These are phyloP conservation scores for Primulina tabacum DNA, from an alignment of 257 asterid species.

Conservation along the genomic window DNA sequence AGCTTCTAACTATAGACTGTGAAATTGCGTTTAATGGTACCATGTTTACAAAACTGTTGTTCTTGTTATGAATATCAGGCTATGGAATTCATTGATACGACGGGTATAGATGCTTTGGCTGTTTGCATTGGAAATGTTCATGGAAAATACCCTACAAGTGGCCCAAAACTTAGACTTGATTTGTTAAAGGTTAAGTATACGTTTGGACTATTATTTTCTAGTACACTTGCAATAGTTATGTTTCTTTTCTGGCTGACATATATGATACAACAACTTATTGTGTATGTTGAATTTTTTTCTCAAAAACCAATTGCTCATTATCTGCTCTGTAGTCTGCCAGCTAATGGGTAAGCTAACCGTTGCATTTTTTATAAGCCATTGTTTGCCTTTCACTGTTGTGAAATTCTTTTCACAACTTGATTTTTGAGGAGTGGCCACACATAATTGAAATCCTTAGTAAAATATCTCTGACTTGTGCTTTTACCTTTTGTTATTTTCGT, in stretches of 20 bases:
- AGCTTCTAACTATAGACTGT: not conserved
- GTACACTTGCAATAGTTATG: not conserved
- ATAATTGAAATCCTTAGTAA: conserved; percentile 1
- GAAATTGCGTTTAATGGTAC: conserved; percentile 12
- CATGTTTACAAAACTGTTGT: conserved; percentile 15
- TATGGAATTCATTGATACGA: conserved; percentile 73
- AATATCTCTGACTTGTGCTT: not conserved
- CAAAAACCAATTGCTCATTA: not conserved
- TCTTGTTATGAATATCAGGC: conserved; percentile 58
- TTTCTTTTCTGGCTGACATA: not conserved
- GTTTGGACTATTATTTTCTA: conserved; percentile 20
- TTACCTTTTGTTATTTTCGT: not conserved
- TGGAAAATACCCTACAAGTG: conserved; percentile 83
- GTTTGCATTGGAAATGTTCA: conserved; percentile 97
- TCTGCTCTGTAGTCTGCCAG: conserved; percentile 1
- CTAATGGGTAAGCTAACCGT: not conserved
- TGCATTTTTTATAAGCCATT: not conserved
- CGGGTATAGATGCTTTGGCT: conserved; percentile 92
- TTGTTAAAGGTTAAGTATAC: conserved; percentile 69
- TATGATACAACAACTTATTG: not conserved
- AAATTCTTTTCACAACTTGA: not conserved
- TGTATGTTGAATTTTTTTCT: not conserved
- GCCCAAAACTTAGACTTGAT: conserved; percentile 88
- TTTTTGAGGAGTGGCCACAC: not conserved
- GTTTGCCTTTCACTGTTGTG: not conserved